Evolutionary conservation across 257 asterid species (phyloP), one percentile per base, ranked within the genome.

Genomic region (Nyctanthes arbortristis): DNA sequence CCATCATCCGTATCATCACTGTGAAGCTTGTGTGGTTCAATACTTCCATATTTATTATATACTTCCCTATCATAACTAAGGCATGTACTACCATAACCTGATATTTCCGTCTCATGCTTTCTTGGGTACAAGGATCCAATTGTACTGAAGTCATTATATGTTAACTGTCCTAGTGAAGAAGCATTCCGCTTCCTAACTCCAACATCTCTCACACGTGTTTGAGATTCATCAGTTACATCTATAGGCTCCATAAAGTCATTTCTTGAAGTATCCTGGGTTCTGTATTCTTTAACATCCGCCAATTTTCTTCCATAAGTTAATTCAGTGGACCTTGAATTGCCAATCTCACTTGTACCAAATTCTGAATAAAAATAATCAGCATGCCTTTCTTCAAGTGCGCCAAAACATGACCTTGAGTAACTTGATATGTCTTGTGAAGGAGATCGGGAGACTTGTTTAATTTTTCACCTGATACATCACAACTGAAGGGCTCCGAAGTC

Each of bases 371-470:
- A 18, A 55, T 73, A 47, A 69, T 62, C 72, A 65, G 59, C 78
- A 37, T 24, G 80, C 56, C 63, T 78, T 35, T 77, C 88, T 70
- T 72, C 81, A 30, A 81, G 71, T 35, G 72, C 65, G 70, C 73
- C 63, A 59, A 60, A 73, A 80, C 67, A 81, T 65, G 79, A 65
- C 78, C 68, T 73, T 5, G 88, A 55, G 63, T 73, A 71, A 71
- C 75, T 82, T 75, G 72, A 73, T 33, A 63, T 74, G 57, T 79
- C 84, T 63, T 73, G 77, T 30, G 74, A 81, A 67, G 69, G 61
- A 67, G 69, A 58, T 47, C 69, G 37, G 81, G 75, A 67, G 84
- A 78, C 67, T 74, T 74, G 69, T 64, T 74, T 29, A 65, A 69
- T 69, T 49, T 79, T 67, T 78, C 74, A 70, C 72, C 61, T 67